Evolutionary conservation across 169 alveolate species (phyloP).

Genomic region (Blepharisma undulans): DNA sequence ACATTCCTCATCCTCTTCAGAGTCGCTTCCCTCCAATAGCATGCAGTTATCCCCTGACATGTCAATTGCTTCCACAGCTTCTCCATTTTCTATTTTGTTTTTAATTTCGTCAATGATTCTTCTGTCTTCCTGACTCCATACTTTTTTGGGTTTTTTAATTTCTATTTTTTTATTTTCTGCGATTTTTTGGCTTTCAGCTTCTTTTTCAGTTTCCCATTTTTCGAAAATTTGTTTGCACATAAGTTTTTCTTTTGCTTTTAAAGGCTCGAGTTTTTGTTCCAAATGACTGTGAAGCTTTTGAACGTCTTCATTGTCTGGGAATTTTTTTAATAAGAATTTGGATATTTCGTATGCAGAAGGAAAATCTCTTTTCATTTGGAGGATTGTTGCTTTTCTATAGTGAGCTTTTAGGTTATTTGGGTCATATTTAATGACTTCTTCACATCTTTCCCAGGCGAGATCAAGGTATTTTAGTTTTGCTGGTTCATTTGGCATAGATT

Average conservation of each 20-base stretch:
- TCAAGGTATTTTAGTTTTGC: neutral
- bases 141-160: neutral
- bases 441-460: neutral
- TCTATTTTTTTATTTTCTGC: neutral
- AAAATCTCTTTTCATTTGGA: neutral
- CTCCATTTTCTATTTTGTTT: neutral
- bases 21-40: neutral
- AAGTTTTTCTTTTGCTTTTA: neutral
- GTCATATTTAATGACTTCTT: neutral
- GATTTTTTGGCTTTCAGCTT: neutral
- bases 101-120: neutral
- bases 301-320: neutral
- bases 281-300: neutral
- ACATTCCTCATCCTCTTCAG: neutral
- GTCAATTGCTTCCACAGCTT: neutral
- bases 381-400: neutral
- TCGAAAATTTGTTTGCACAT: neutral
- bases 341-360: neutral
- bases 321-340: neutral
- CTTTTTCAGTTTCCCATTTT: neutral
- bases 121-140: neutral
- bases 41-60: neutral
- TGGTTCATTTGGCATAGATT: neutral
- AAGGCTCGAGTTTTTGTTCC: neutral
- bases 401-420: constrained; percentile 6